Evolutionary conservation across 2,329 filamentous ascomycete species (phyloP).

Genomic region (Emergomyces africanus): DNA sequence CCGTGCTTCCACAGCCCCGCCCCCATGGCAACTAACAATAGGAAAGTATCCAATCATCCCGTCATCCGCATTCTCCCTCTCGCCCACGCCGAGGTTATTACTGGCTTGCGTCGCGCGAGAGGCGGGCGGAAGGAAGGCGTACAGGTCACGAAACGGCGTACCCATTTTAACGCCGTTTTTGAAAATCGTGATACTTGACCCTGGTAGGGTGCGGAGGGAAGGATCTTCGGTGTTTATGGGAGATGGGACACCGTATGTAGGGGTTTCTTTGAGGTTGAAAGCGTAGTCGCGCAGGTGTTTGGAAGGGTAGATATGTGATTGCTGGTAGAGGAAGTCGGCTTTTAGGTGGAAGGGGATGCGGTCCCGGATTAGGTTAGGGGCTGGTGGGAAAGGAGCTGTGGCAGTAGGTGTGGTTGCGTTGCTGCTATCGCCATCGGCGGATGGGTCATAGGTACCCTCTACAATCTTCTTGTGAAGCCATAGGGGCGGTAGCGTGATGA

Average conservation of each 20-base stretch:
- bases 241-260: slow-evolving; percentile 37
- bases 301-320: slow-evolving; percentile 50
- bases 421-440: slow-evolving; percentile 47
- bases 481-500: slow-evolving; percentile 81
- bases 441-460: slow-evolving; percentile 74
- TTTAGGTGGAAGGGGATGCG: slow-evolving; percentile 92
- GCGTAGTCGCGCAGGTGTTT: slow-evolving; percentile 71
- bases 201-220: slow-evolving; percentile 72
- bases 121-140: slow-evolving; percentile 84
- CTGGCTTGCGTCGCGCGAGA: slow-evolving; percentile 41
- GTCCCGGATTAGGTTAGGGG: slow-evolving; percentile 79
- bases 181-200: slow-evolving; percentile 77
- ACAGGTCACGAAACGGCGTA: slow-evolving; percentile 72
- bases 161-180: slow-evolving; percentile 84
- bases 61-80: slow-evolving; percentile 79
- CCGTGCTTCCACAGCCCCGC: slow-evolving; percentile 82
- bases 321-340: slow-evolving; percentile 81
- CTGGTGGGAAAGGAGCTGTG: slow-evolving; percentile 31
- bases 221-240: slow-evolving; percentile 56
- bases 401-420: background rate
- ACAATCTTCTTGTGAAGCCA: slow-evolving; percentile 79
- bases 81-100: slow-evolving; percentile 44
- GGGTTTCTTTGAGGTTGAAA: slow-evolving; percentile 33
- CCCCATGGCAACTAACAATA: slow-evolving; percentile 80
- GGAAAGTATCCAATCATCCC: slow-evolving; percentile 94